A percentile compares a stretch with the other conserved stretches of the same genome.
These are phyloP conservation scores for Dentipellis fragilis DNA, from an alignment of 768 basidiomycete species.

Conservation along the genomic window DNA sequence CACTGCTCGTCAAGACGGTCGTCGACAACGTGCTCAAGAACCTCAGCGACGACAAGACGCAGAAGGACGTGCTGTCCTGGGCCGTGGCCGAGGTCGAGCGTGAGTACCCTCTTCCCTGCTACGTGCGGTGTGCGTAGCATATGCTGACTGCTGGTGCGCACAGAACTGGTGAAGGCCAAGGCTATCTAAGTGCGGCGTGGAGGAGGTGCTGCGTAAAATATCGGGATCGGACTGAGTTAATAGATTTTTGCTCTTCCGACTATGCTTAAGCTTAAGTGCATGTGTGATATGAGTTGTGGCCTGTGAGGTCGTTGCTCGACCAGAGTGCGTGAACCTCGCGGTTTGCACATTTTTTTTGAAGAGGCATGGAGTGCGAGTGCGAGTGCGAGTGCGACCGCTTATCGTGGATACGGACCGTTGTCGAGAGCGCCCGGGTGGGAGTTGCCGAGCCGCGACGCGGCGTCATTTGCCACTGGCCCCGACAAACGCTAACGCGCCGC, in stretches of 20 bases:
- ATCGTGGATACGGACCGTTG: no score
- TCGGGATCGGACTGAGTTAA: constrained; percentile 8
- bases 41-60: constrained; percentile 81
- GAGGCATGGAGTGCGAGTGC: no score
- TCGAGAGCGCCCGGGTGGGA: background rate
- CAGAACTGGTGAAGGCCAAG: constrained; percentile 89
- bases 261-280: background rate
- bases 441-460: background rate
- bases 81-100: constrained; percentile 90
- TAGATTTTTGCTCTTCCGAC: constrained; percentile 3
- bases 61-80: constrained; percentile 68
- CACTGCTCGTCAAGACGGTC: constrained; percentile 78
- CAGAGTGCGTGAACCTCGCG: no score
- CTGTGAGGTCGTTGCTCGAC: no score
- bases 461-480: background rate
- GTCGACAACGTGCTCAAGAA: constrained; percentile 80
- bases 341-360: no score
- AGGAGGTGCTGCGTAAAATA: constrained; percentile 1
- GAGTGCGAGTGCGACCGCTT: no score
- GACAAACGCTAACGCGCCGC: background rate
- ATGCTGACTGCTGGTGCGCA: background rate
- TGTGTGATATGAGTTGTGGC: background rate
- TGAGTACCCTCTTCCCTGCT: constrained; percentile 35
- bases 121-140: background rate
- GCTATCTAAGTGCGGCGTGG: constrained; percentile 48